Evolutionary conservation across 2,329 filamentous ascomycete genomes (phyloP).

Genomic region (Colletotrichum tofieldiae): DNA sequence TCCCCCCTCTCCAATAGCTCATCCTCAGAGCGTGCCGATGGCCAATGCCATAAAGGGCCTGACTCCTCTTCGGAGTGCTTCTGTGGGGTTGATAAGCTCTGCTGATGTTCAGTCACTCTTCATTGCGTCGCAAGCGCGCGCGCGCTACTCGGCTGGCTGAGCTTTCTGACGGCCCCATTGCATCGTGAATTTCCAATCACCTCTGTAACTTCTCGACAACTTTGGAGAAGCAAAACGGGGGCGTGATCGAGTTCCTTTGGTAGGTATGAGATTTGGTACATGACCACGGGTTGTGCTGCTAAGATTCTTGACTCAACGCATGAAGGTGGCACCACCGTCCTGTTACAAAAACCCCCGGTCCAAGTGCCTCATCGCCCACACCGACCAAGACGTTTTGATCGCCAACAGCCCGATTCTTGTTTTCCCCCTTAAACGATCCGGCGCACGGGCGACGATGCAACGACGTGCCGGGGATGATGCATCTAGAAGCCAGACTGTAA

Average conservation of each 20-base stretch:
- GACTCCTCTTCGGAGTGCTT: background rate
- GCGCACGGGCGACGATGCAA: constrained; percentile 20
- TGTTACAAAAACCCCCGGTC: constrained; percentile 38
- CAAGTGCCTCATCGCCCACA: constrained; percentile 21
- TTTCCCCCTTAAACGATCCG: background rate
- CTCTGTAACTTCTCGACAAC: background rate
- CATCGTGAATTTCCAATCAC: constrained; percentile 5
- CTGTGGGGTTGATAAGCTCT: background rate
- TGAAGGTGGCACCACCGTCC: constrained; percentile 23
- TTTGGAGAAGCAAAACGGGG: background rate
- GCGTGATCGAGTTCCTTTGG: background rate
- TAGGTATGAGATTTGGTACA: background rate
- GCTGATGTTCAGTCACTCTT: background rate
- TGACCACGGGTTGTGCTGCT: background rate
- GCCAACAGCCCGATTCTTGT: background rate
- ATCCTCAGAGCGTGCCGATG: background rate
- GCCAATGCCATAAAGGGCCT: background rate
- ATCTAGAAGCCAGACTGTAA: background rate
- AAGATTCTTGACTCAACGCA: constrained; percentile 21
- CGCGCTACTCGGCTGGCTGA: background rate
- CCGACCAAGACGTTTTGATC: background rate
- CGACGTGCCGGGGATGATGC: background rate
- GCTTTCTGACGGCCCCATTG: background rate
- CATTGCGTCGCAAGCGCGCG: background rate
- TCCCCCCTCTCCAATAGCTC: background rate